Evolutionary conservation across 1,139 yeast species (phyloP).

Genomic region (Suhomyces bribrorum): DNA sequence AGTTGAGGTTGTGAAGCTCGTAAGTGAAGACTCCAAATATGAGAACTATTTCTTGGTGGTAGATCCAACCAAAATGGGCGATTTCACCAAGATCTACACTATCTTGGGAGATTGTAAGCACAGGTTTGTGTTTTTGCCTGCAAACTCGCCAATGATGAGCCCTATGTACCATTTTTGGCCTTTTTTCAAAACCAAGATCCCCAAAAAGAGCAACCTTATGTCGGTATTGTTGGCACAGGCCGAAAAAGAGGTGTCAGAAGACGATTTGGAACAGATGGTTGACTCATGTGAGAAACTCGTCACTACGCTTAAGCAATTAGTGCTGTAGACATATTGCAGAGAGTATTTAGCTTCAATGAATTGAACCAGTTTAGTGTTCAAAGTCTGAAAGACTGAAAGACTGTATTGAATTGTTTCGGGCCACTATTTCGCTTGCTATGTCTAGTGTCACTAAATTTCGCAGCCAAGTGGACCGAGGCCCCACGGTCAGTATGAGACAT

Average conservation of each 20-base stretch:
- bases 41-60: not conserved
- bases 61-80: not conserved
- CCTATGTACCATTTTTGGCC: not conserved
- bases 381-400: no score
- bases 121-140: not conserved
- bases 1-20: not conserved
- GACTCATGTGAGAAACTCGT: no score
- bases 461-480: not conserved
- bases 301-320: no score
- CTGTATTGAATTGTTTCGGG: no score
- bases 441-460: not conserved
- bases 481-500: no score
- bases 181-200: not conserved
- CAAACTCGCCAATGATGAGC: not conserved
- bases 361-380: no score
- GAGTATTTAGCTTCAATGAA: no score
- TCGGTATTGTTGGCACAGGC: no score
- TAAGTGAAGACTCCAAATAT: not conserved
- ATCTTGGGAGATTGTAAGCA: not conserved
- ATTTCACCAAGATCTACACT: not conserved
- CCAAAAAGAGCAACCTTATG: not conserved
- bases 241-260: no score
- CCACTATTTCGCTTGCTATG: no score
- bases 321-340: no score
- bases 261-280: no score